A percentile compares a stretch with the other conserved stretches of the same genome.
These are phyloP conservation scores for Syzygium jambos DNA, from an alignment of 345 rosid species.

Conservation along the genomic window DNA sequence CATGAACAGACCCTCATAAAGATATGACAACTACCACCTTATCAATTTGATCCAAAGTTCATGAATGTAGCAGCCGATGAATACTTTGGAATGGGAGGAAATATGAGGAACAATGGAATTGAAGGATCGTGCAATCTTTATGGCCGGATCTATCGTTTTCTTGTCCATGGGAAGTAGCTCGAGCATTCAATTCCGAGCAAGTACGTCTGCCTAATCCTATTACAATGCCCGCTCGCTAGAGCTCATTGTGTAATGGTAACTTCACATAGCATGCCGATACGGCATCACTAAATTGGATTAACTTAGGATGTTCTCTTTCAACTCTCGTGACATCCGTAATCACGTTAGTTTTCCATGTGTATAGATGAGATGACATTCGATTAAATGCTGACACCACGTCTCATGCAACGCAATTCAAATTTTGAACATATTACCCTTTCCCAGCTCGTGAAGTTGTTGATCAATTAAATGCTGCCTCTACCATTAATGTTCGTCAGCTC, in stretches of 20 bases:
- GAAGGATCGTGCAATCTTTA: neutral
- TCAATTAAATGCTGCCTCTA: neutral
- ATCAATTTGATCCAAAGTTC: neutral
- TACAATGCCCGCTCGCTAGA: neutral
- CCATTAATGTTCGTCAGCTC: neutral
- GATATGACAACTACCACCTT: neutral
- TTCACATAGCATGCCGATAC: neutral
- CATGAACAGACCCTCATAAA: neutral
- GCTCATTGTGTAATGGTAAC: neutral
- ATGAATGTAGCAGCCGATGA: neutral
- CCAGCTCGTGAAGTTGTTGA: neutral
- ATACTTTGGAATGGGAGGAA: neutral
- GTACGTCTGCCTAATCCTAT: neutral
- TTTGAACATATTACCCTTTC: neutral
- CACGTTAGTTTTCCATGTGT: neutral
- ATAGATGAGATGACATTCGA: neutral
- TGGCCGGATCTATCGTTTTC: neutral
- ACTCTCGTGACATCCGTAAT: neutral
- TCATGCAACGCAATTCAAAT: neutral
- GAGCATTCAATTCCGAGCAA: neutral
- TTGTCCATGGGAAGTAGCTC: neutral
- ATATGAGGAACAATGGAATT: neutral
- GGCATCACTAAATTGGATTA: neutral
- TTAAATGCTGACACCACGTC: neutral
- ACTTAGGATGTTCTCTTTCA: neutral